Base-by-base conservation (phyloP, 495 filamentous ascomycete genomes). In the Elasticomyces elasticus region DNA sequence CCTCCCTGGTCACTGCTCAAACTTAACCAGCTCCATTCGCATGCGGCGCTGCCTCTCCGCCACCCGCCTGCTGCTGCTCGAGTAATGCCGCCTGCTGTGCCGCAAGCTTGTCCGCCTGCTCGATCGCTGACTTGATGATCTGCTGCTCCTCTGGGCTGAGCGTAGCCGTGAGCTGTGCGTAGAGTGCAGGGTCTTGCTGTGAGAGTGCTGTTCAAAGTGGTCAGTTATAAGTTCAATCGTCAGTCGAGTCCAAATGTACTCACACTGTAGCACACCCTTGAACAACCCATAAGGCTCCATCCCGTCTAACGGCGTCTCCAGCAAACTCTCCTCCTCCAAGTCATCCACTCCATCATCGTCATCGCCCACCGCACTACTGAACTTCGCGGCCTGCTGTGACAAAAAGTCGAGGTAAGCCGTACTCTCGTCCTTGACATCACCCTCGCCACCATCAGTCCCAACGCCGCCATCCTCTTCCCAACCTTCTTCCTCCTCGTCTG, bases 361-460 rank as follows among this genome's bases (percentile, higher is more conserved):
- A 25, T n/a, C n/a, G n/a, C 78, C 79, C 11, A 75, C 75, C 9
- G 79, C 75, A 25, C 79, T 78, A 45, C 79, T 76, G 64, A 92
- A 91, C 68, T 94, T 94, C 62, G 85, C 80, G 6, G 89, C 89
- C 81, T 89, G 65, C 64, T 91, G 84, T 61, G 89, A 91, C 44
- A 98, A 69, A 73, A 98, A 98, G 49, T 97, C 91, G 30, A 98
- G 78, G 65, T 98, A 98, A 1, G 92, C 89, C 19, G 85, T 82
- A 64, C 87, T 89, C 70, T 98, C 92, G 63, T 96, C 89, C 59
- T 85, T 80, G 61, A 79, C 76, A 59, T 95, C 92, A 41, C 76
- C 72, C 19, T n/a, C n/a, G n/a, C n/a, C n/a, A n/a, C 74, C 74
- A 24, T 69, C 66, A n/a, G 50, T 55, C 24, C 68, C 66, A 17